Conservation (phyloP, 768 basidiomycete species). For the Tulasnella sp. region DNA sequence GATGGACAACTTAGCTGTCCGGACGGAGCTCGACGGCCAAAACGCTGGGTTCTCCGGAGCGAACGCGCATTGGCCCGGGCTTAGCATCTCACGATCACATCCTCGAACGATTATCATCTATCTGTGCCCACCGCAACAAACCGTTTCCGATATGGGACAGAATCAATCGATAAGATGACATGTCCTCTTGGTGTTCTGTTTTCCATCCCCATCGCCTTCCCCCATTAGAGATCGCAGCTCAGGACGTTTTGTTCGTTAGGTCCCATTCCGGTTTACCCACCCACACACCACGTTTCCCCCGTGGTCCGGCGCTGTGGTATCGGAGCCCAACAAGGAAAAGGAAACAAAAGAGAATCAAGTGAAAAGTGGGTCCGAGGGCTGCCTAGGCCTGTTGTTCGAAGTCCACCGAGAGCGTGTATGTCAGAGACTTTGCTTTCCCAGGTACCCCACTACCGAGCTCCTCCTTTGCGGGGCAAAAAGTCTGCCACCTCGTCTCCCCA, state of each 20-base stretch:
- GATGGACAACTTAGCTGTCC: background rate
- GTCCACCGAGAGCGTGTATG: background rate
- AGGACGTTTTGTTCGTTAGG: background rate
- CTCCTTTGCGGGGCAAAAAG: background rate
- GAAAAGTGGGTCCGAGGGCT: background rate
- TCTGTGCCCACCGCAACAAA: background rate
- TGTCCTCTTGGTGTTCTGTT: background rate
- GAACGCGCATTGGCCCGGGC: background rate
- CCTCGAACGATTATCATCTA: background rate
- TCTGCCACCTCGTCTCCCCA: background rate
- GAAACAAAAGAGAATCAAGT: background rate
- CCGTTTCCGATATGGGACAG: background rate
- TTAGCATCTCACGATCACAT: background rate
- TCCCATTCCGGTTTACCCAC: background rate
- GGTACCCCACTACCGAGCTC: background rate
- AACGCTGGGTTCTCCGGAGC: background rate
- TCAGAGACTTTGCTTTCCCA: background rate
- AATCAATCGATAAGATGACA: background rate
- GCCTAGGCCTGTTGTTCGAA: background rate
- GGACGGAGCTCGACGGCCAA: background rate
- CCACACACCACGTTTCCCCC: background rate
- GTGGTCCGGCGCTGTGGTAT: background rate
- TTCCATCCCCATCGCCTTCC: background rate
- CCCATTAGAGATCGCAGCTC: background rate
- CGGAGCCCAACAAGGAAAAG: background rate